phyloP scores from a whole-genome alignment of 805 yeast genomes.

The Zygoascus tannicola region DNA sequence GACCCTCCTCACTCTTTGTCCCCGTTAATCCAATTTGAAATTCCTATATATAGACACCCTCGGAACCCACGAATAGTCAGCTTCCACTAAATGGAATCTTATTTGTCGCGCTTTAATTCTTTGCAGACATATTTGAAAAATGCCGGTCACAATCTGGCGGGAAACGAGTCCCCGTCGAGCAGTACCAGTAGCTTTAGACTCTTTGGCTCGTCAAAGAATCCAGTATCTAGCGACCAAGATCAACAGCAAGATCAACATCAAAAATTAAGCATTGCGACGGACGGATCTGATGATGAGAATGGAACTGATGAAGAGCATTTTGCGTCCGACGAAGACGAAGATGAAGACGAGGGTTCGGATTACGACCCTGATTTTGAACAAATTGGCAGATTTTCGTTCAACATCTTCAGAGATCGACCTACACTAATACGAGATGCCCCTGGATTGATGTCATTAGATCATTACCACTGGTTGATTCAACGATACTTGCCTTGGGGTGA shows the following conservation, averaged over 20 bases:
- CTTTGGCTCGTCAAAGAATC: background rate
- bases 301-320: background rate
- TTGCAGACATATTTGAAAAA: background rate
- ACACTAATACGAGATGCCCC: slow-evolving; percentile 1
- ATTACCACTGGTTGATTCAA: slow-evolving; percentile 17
- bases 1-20: too few relatives aligned
- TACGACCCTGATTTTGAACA: slow-evolving; percentile 29
- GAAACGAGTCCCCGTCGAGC: background rate
- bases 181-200: background rate
- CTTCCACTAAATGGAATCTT: background rate
- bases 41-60: too few relatives aligned
- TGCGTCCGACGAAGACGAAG: slow-evolving; percentile 20
- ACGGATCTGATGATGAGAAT: background rate
- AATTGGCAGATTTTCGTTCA: slow-evolving; percentile 15
- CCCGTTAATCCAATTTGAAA: too few relatives aligned
- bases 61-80: too few relatives aligned
- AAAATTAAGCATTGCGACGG: too few relatives aligned
- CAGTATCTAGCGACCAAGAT: background rate
- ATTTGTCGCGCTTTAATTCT: background rate
- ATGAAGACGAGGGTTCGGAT: slow-evolving; percentile 25
- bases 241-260: background rate
- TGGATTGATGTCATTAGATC: slow-evolving; percentile 16
- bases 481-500: slow-evolving; percentile 32
- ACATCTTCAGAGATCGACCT: background rate
- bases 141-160: background rate